These are phyloP conservation scores for Curvularia sp. DNA, from an alignment of 2,329 filamentous ascomycete species.

Conservation along the genomic window DNA sequence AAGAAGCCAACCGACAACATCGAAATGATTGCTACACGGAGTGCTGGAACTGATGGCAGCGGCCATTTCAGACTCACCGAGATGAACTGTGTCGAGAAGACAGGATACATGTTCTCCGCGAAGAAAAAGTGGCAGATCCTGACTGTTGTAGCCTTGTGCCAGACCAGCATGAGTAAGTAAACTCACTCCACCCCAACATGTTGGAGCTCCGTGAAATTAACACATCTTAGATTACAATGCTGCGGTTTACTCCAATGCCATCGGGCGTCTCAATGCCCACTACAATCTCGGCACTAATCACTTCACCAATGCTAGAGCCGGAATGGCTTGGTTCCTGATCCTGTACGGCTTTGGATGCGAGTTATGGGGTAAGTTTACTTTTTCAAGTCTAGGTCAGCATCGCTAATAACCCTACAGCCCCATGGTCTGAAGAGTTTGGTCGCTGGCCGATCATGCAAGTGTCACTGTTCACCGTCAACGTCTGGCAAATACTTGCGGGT, in stretches of 20 bases:
- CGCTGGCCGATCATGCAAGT: conserved; percentile 76
- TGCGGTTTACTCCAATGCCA: conserved; percentile 62
- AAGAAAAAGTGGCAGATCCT: conserved; percentile 63
- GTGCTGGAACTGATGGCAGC: not conserved
- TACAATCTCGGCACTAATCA: conserved; percentile 55
- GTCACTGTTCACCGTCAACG: conserved; percentile 75
- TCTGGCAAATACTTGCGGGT: conserved; percentile 67
- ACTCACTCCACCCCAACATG: conserved; percentile 41
- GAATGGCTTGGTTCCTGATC: conserved; percentile 79
- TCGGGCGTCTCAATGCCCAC: conserved; percentile 61
- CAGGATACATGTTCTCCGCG: conserved; percentile 55
- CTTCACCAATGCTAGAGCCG: conserved; percentile 56
- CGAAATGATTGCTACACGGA: conserved; percentile 13
- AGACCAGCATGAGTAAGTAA: conserved; percentile 59
- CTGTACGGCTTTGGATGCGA: conserved; percentile 85
- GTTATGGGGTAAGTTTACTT: conserved; percentile 62
- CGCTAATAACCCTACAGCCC: conserved; percentile 56
- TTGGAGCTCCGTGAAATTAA: conserved; percentile 24
- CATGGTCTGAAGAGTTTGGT: conserved; percentile 79
- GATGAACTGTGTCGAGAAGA: conserved; percentile 33
- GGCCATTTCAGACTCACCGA: conserved; percentile 25
- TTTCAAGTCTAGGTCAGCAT: not conserved
- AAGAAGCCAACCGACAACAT: conserved; percentile 8
- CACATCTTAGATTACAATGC: conserved; percentile 58
- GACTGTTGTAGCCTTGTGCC: conserved; percentile 60